Conservation (phyloP, 1,284 basidiomycete genomes). For the Xerocomus nothofagi region DNA sequence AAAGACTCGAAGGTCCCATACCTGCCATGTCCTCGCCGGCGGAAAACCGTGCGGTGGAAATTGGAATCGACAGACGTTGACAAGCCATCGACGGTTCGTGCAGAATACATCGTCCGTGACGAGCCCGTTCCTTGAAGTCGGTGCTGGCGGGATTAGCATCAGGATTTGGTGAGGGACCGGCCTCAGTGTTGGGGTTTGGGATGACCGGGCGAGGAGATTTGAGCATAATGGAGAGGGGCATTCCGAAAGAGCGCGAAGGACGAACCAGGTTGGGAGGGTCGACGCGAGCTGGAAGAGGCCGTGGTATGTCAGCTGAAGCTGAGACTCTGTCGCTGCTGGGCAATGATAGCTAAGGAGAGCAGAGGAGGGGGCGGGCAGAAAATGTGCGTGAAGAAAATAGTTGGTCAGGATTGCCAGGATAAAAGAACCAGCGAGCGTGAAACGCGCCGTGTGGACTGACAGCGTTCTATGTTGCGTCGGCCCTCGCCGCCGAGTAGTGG, state of each 20-base stretch:
- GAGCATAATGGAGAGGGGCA: conserved; percentile 82
- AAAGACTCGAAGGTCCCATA: too few relatives aligned
- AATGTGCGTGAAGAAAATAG: background rate
- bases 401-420: too few relatives aligned
- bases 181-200: background rate
- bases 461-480: conserved; percentile 60
- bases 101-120: conserved; percentile 82
- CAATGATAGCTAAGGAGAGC: conserved; percentile 55
- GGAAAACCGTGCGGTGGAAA: conserved; percentile 62
- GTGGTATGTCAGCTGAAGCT: conserved; percentile 86
- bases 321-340: conserved; percentile 70
- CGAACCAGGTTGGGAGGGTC: conserved; percentile 49
- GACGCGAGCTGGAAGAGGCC: conserved; percentile 72
- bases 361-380: too few relatives aligned
- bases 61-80: conserved; percentile 75
- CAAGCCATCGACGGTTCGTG: conserved; percentile 64
- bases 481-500: conserved; percentile 46
- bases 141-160: background rate
- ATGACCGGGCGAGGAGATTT: conserved; percentile 41
- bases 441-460: conserved; percentile 40
- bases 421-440: too few relatives aligned
- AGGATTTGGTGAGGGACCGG: background rate
- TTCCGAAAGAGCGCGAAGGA: conserved; percentile 85
- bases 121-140: conserved; percentile 49
- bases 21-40: conserved; percentile 81